Conservation (phyloP, 805 yeast species). For the Suhomyces sp. region DNA sequence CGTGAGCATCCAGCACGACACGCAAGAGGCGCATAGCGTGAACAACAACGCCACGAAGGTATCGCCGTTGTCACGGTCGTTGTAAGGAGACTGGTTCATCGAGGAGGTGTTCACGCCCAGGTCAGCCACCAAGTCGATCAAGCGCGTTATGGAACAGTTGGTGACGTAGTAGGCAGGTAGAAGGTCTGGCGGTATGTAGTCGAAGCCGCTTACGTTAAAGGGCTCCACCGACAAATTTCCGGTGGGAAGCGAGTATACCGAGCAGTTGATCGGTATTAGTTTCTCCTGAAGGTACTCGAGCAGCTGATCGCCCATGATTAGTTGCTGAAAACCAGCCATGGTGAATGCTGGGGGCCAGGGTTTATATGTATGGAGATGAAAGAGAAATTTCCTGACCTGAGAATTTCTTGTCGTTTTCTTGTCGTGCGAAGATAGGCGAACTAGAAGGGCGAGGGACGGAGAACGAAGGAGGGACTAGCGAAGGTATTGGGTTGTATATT, state of each 20-base stretch:
- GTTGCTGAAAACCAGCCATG: neutral
- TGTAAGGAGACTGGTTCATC: constrained; percentile 20
- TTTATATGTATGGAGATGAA: neutral
- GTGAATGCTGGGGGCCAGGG: neutral
- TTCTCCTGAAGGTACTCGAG: constrained; percentile 18
- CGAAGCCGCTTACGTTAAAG: constrained; percentile 14
- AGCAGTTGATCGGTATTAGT: constrained; percentile 29
- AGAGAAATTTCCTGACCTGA: neutral
- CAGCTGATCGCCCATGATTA: constrained; percentile 18
- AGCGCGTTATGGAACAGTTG: constrained; percentile 34
- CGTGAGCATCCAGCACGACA: constrained; percentile 69
- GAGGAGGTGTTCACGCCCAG: constrained; percentile 1
- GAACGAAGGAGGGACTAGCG: neutral
- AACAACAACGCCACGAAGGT: constrained; percentile 47
- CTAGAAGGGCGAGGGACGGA: no score
- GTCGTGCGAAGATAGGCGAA: neutral
- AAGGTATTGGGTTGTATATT: neutral
- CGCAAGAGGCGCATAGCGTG: constrained; percentile 53
- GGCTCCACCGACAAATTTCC: constrained; percentile 28
- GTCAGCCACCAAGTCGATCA: constrained; percentile 10
- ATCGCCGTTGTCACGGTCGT: constrained; percentile 36
- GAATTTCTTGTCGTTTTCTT: constrained; percentile 1
- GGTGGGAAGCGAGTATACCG: constrained; percentile 35
- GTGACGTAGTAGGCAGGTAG: constrained; percentile 47
- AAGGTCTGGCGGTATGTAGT: constrained; percentile 12